These are phyloP conservation scores for Penicillium italicum DNA, from an alignment of 2,329 filamentous ascomycete genomes.

Conservation along the genomic window DNA sequence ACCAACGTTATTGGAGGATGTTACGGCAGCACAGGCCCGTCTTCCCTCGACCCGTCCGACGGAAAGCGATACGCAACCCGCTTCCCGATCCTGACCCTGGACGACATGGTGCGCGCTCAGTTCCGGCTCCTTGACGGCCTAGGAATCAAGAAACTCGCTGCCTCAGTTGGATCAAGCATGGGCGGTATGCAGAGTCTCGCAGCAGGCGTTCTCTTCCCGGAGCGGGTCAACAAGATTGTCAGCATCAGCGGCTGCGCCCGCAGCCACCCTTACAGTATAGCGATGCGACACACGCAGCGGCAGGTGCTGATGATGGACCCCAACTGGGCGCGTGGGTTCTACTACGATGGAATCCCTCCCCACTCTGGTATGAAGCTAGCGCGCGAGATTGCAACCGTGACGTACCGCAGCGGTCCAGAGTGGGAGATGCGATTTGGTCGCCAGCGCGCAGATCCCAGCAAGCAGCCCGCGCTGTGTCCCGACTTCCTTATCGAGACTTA, in stretches of 20 bases:
- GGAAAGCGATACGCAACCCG: conserved; percentile 86
- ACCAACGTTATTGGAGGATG: conserved; percentile 96
- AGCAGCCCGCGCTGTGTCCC: conserved; percentile 88
- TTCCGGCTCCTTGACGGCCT: conserved; percentile 81
- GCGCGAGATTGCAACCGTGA: conserved; percentile 94
- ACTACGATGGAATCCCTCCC: conserved; percentile 82
- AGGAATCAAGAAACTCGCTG: conserved; percentile 74
- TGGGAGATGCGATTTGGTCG: conserved; percentile 96
- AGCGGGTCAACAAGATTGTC: conserved; percentile 75
- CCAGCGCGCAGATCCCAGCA: conserved; percentile 76
- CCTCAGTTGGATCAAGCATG: conserved; percentile 95
- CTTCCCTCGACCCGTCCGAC: conserved; percentile 81
- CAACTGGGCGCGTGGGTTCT: conserved; percentile 93
- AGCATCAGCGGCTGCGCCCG: conserved; percentile 91
- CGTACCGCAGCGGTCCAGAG: conserved; percentile 91
- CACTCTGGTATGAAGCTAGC: conserved; percentile 98
- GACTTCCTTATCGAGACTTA: conserved; percentile 99
- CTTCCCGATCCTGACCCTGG: conserved; percentile 91
- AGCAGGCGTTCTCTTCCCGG: conserved; percentile 76
- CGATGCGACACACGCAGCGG: conserved; percentile 95
- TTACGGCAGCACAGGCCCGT: conserved; percentile 90
- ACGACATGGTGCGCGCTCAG: conserved; percentile 96
- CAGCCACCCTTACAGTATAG: conserved; percentile 95
- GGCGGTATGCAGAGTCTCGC: conserved; percentile 96
- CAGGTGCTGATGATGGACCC: conserved; percentile 99